These are phyloP conservation scores for Urostyla sp. DNA, from an alignment of 73 alveolate species.

Conservation along the genomic window DNA sequence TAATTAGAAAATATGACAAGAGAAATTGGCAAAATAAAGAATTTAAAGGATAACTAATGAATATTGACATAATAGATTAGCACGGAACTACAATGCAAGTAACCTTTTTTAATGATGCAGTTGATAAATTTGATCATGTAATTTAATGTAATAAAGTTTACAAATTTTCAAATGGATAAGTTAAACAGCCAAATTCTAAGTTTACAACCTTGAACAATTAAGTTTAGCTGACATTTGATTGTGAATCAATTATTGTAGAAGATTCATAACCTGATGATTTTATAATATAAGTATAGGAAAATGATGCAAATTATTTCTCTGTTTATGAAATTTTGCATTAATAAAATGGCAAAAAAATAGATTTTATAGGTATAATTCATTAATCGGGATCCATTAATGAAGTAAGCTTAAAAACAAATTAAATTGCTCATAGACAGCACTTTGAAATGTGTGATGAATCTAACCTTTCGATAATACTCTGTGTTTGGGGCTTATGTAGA, in stretches of 20 bases:
- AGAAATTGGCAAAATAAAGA: neutral
- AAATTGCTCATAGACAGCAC: neutral
- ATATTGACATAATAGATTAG: neutral
- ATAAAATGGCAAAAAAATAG: neutral
- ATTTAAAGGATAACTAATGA: slow-evolving; percentile 5
- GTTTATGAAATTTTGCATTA: neutral
- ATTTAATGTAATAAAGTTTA: neutral
- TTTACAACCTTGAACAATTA: neutral
- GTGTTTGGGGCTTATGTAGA: neutral
- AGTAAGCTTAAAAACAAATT: neutral
- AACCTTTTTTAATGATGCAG: slow-evolving; percentile 18
- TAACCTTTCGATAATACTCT: neutral
- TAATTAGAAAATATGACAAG: neutral
- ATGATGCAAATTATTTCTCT: neutral
- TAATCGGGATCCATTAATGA: neutral
- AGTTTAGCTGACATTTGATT: neutral
- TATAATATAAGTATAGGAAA: neutral
- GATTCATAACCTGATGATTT: no score
- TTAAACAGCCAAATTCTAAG: neutral
- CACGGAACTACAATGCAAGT: slow-evolving; percentile 5
- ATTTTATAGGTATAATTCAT: neutral
- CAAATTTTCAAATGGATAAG: neutral
- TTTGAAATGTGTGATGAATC: neutral
- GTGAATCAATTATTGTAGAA: no score
- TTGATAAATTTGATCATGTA: neutral